These are phyloP conservation scores for Pecoramyces ruminantium DNA, from an alignment of 192 early-diverging fungal genomes.

Conservation along the genomic window DNA sequence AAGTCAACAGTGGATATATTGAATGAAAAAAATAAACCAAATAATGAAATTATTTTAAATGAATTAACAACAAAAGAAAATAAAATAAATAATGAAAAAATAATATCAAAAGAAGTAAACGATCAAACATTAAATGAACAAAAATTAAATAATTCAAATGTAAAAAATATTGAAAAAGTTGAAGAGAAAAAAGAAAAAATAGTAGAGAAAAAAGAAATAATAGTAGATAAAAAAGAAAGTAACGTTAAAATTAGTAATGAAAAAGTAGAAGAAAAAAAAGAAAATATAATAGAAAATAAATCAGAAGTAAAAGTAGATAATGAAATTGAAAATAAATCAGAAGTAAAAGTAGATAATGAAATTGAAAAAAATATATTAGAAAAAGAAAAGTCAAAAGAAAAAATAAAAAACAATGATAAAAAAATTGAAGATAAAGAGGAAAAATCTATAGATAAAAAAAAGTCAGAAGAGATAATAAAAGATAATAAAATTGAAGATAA, in stretches of 20 bases:
- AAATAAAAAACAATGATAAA: too few species aligned
- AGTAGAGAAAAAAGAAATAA: neutral
- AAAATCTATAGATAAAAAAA: neutral
- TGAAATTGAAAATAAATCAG: too few species aligned
- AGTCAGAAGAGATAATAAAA: neutral
- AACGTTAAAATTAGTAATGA: too few species aligned
- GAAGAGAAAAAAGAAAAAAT: neutral
- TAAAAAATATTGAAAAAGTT: neutral
- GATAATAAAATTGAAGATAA: neutral
- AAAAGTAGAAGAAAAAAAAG: too few species aligned
- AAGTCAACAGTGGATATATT: neutral
- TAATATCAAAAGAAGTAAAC: neutral
- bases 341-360: too few species aligned
- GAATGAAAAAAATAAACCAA: neutral
- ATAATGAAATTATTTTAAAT: neutral
- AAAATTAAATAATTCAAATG: neutral
- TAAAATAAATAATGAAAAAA: neutral
- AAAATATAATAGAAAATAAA: too few species aligned
- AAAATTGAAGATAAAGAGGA: too few species aligned
- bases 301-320: too few species aligned
- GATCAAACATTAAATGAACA: neutral
- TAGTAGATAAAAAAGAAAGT: neutral
- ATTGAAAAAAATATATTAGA: too few species aligned
- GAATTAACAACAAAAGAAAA: neutral
- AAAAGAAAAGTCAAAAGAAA: too few species aligned